phyloP scores from a whole-genome alignment of 2,329 filamentous ascomycete genomes.

The Cyanodermella asteris region DNA sequence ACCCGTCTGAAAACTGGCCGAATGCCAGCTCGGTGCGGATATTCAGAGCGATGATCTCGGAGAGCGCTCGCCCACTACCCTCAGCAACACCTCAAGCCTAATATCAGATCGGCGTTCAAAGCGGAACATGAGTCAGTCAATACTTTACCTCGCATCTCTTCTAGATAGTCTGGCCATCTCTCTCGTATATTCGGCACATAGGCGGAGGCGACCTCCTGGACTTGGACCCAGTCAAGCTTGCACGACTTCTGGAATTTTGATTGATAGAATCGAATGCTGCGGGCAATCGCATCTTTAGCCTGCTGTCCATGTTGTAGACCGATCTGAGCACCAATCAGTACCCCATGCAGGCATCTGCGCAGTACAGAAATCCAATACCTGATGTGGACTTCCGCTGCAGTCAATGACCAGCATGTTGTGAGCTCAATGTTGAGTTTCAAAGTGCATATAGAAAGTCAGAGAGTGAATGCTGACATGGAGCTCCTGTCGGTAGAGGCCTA shows the following conservation, averaged over 20 bases:
- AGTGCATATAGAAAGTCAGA: too few relatives aligned
- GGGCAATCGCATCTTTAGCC: constrained; percentile 4
- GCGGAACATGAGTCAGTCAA: not conserved
- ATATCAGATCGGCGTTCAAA: not conserved
- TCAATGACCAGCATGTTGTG: too few relatives aligned
- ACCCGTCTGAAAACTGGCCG: constrained; percentile 34
- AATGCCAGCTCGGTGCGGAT: constrained; percentile 38
- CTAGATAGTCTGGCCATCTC: constrained; percentile 12
- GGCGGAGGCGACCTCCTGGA: constrained; percentile 20
- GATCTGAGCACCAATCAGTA: constrained; percentile 4
- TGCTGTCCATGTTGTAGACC: constrained; percentile 4
- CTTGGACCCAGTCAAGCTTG: constrained; percentile 24
- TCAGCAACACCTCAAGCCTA: constrained; percentile 24
- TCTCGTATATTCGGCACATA: constrained; percentile 21
- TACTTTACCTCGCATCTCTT: constrained; percentile 15
- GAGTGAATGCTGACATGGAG: too few relatives aligned
- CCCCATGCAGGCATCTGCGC: too few relatives aligned
- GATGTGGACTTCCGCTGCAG: too few relatives aligned
- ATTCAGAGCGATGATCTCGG: constrained; percentile 35
- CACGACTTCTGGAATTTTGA: constrained; percentile 18
- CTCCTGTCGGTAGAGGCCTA: too few relatives aligned
- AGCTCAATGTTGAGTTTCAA: too few relatives aligned
- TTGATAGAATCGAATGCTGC: constrained; percentile 4
- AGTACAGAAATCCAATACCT: too few relatives aligned
- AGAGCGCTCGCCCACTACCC: constrained; percentile 24